Evolutionary conservation across 1,284 basidiomycete genomes (phyloP).

Genomic region (Cutaneotrichosporon arboriforme): DNA sequence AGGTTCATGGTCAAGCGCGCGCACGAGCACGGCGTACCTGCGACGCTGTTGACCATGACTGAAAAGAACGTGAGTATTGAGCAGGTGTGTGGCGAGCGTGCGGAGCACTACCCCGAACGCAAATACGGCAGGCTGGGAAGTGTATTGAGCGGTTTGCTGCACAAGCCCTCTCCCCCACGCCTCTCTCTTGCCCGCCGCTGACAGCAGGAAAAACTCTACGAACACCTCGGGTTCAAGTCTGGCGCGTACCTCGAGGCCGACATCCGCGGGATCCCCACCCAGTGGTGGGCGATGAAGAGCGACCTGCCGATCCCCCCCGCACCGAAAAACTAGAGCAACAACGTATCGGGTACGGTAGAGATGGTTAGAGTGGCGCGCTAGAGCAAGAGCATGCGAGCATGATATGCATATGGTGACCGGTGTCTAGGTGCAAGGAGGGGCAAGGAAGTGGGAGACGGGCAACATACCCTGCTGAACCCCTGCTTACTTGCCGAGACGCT

Average conservation of each 20-base stretch:
- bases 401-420: conserved; percentile 10
- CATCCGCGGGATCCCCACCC: conserved; percentile 1
- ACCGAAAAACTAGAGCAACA: not conserved
- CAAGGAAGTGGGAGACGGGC: too few relatives aligned
- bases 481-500: conserved; percentile 27
- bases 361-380: not conserved
- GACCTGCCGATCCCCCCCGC: not conserved
- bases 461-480: too few relatives aligned
- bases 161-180: too few relatives aligned
- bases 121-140: too few relatives aligned
- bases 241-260: conserved; percentile 1
- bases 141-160: too few relatives aligned
- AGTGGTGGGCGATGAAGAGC: conserved; percentile 8
- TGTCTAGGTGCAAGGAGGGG: not conserved
- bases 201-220: conserved; percentile 4
- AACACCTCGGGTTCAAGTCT: conserved; percentile 4
- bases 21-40: not conserved
- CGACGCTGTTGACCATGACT: not conserved
- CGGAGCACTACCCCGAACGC: too few relatives aligned
- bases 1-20: not conserved
- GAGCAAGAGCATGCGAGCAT: conserved; percentile 1
- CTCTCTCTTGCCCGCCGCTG: too few relatives aligned
- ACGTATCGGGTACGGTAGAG: too few relatives aligned
- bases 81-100: too few relatives aligned
- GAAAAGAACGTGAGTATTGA: conserved; percentile 9